A percentile compares a stretch with the other conserved stretches of the same genome.
Evolutionary conservation across 2,329 filamentous ascomycete species (phyloP).

Genomic region (Diaporthe sp.): DNA sequence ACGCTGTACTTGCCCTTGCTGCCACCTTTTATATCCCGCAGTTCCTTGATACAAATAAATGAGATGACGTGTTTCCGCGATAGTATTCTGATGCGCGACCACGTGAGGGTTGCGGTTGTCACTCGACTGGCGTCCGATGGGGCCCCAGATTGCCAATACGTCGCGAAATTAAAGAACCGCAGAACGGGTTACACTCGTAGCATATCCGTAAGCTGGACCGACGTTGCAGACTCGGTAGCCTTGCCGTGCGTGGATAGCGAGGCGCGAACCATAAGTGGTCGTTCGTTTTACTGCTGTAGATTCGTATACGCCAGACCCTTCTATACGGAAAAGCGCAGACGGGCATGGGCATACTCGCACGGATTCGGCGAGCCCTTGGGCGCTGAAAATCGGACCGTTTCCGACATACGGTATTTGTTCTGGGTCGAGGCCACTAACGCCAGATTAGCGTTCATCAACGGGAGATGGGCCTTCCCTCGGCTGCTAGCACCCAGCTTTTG

Average conservation of each 20-base stretch:
- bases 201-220: not conserved
- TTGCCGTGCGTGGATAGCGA: not conserved
- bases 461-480: not conserved
- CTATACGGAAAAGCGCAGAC: not conserved
- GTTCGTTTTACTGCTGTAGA: not conserved
- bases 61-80: not conserved
- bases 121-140: conserved; percentile 3
- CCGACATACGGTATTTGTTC: conserved; percentile 7
- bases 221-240: not conserved
- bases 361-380: conserved; percentile 10
- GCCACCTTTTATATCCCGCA: not conserved
- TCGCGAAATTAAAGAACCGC: not conserved
- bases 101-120: not conserved
- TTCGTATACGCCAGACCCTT: conserved; percentile 1
- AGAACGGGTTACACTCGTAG: not conserved
- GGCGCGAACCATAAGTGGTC: not conserved
- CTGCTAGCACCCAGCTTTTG: not conserved
- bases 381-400: conserved; percentile 13
- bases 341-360: not conserved
- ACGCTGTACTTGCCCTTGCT: not conserved
- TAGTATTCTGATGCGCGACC: not conserved
- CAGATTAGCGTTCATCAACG: conserved; percentile 6
- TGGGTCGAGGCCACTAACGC: conserved; percentile 7
- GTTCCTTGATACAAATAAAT: not conserved
- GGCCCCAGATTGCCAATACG: not conserved